Base-by-base conservation (phyloP, 108 stramenopile species). In the Phaeodactylum tricornutum region DNA sequence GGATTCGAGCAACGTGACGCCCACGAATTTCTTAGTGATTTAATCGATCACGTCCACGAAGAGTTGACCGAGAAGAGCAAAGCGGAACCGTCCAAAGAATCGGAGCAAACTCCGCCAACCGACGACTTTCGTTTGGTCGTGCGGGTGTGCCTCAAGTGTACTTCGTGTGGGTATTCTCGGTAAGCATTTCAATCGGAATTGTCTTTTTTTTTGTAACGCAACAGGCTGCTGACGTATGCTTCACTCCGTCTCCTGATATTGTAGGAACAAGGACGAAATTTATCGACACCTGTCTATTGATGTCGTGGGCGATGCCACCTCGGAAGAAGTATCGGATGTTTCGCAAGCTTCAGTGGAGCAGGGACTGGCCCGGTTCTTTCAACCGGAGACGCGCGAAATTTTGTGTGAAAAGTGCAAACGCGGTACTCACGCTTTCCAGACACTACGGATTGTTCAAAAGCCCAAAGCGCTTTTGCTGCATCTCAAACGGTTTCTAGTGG, bases 331-430 rank as follows among this genome's bases (percentile, higher is more conserved):
- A 11, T 11, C 9, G 6, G 39, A 5, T 5, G 39, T n/a, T 6
- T 15, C 39, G 21, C 39, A 41, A 41, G n/a, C n/a, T n/a, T n/a
- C n/a, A n/a, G 47, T 80, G 2, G 71, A 68, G 37, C 71, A 75
- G 11, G 64, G 79, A 20, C 32, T 80, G 30, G 53, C 57, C 6
- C 42, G 47, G 19, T 80, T 80, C 37, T 93, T 93, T 47, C 52
- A 55, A 4, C 68, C 87, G 1, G 85, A 87, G 50, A 72, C 69
- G 32, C 66, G 74, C 6, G 81, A 89, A n/a, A 39, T 89, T 53
- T 74, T 83, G 25, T 93, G 92, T 40, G 92, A 93, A 62, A 87
- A 93, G 58, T 80, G 79, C 50, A 26, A 17, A n/a, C 28, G 39
- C 21, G 50, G 50, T 12, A 52, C 50, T 11, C 50, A 52, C 25